These are phyloP conservation scores for Starmera quercuum DNA, from an alignment of 805 yeast genomes.

Conservation along the genomic window DNA sequence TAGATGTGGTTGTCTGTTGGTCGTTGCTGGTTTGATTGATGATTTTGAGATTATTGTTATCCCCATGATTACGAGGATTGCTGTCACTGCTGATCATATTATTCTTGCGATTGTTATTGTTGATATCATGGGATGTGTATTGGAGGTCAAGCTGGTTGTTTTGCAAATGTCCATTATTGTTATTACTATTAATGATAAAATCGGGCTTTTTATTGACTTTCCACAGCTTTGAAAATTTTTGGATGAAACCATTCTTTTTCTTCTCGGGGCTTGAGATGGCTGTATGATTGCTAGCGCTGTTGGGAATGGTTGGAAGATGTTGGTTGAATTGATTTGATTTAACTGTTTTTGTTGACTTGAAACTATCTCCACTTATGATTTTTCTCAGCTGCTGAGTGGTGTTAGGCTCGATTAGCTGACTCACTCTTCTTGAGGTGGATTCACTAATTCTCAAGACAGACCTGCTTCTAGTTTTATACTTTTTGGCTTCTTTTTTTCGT, in stretches of 20 bases:
- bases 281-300: neutral
- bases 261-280: constrained; percentile 14
- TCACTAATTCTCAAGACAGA: constrained; percentile 23
- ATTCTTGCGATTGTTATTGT: constrained; percentile 2
- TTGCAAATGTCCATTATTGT: constrained; percentile 1
- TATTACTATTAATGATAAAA: constrained; percentile 2
- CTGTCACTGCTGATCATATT: constrained; percentile 1
- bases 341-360: constrained; percentile 7
- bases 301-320: constrained; percentile 1
- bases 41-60: too few species aligned
- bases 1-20: too few species aligned
- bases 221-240: constrained; percentile 25
- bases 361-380: constrained; percentile 20
- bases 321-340: neutral
- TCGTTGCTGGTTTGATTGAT: too few species aligned
- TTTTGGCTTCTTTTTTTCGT: constrained; percentile 21
- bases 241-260: constrained; percentile 23
- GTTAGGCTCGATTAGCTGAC: constrained; percentile 18
- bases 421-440: constrained; percentile 20
- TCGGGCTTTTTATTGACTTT: constrained; percentile 14
- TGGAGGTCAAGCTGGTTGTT: too few species aligned
- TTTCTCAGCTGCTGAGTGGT: constrained; percentile 18
- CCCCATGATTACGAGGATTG: constrained; percentile 3
- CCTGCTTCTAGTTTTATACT: constrained; percentile 26
- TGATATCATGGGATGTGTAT: too few species aligned